These are phyloP conservation scores for Termitomyces sp. DNA, from an alignment of 768 basidiomycete species.

Conservation along the genomic window DNA sequence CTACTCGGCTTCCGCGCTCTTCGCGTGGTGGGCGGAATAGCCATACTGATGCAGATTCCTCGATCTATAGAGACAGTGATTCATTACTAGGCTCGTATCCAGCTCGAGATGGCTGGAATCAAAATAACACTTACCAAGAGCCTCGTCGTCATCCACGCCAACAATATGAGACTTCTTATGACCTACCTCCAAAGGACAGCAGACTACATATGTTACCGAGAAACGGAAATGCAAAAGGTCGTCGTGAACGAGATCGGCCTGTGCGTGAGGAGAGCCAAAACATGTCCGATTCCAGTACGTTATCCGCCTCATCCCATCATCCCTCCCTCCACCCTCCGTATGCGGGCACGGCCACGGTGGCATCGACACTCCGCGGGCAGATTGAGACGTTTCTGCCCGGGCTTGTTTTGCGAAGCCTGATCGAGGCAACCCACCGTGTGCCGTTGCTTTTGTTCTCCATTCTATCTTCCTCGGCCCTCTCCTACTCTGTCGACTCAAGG, in stretches of 20 bases:
- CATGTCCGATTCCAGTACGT: slow-evolving; percentile 53
- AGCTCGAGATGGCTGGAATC: slow-evolving; percentile 20
- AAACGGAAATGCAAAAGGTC: slow-evolving; percentile 22
- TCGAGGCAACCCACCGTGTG: slow-evolving; percentile 22
- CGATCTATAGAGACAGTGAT: slow-evolving; percentile 22
- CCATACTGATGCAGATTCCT: slow-evolving; percentile 24
- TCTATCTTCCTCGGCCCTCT: slow-evolving; percentile 21
- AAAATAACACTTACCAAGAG: slow-evolving; percentile 16
- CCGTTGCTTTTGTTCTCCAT: slow-evolving; percentile 17
- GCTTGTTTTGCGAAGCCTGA: slow-evolving; percentile 13
- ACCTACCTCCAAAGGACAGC: slow-evolving; percentile 13
- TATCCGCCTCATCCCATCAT: slow-evolving; percentile 47
- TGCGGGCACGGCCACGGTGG: slow-evolving; percentile 28
- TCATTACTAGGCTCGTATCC: slow-evolving; percentile 10
- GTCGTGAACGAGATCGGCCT: slow-evolving; percentile 24
- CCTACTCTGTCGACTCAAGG: slow-evolving; percentile 29
- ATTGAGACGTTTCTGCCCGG: slow-evolving; percentile 11
- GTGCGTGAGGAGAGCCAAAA: slow-evolving; percentile 24
- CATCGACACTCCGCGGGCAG: slow-evolving; percentile 15
- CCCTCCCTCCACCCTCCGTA: slow-evolving; percentile 30
- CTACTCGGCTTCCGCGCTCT: slow-evolving; percentile 19
- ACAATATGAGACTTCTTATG: slow-evolving; percentile 9
- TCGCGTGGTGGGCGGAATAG: slow-evolving; percentile 21
- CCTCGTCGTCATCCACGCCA: slow-evolving; percentile 9
- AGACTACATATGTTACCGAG: slow-evolving; percentile 17